A percentile compares a stretch with the other conserved stretches of the same genome.
Conservation (phyloP, 495 filamentous ascomycete genomes). For the Hyphodiscus hymeniophilus region DNA sequence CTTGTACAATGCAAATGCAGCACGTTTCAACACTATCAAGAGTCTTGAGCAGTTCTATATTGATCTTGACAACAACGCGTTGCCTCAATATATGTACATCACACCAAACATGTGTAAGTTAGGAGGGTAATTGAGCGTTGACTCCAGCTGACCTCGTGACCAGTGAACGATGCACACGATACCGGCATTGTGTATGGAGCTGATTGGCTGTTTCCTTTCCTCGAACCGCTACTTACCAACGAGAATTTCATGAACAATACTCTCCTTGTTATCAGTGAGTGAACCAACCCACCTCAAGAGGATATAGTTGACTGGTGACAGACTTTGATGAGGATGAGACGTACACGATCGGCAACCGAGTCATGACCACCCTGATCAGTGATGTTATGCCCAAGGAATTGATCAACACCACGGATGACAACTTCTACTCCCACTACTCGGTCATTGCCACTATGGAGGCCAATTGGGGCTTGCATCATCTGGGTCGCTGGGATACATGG, state of each 20-base stretch:
- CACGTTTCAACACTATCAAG: constrained; percentile 48
- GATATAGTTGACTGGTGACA: no score
- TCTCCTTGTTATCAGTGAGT: constrained; percentile 51
- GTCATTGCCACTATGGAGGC: constrained; percentile 53
- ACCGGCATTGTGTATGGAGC: constrained; percentile 51
- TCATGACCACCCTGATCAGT: constrained; percentile 55
- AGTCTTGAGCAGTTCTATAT: constrained; percentile 48
- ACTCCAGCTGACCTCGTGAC: no score
- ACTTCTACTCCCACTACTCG: constrained; percentile 68
- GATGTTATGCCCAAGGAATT: constrained; percentile 49
- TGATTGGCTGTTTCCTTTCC: constrained; percentile 48
- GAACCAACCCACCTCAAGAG: no score
- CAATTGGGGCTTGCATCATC: constrained; percentile 59
- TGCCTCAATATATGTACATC: constrained; percentile 63
- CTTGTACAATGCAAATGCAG: constrained; percentile 40
- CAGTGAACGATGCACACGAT: constrained; percentile 58
- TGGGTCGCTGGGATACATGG: constrained; percentile 65
- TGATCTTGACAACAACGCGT: constrained; percentile 42
- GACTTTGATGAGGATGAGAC: constrained; percentile 53
- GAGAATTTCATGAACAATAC: constrained; percentile 53
- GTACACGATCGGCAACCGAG: constrained; percentile 48
- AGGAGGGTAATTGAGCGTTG: no score
- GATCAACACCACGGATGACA: constrained; percentile 52
- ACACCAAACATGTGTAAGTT: constrained; percentile 54
- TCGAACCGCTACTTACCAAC: constrained; percentile 49